Percentiles rank a stretch among this genome's conserved stretches.
These are phyloP conservation scores for Lunasporangiospora selenospora DNA, from an alignment of 192 early-diverging fungal species.

Conservation along the genomic window DNA sequence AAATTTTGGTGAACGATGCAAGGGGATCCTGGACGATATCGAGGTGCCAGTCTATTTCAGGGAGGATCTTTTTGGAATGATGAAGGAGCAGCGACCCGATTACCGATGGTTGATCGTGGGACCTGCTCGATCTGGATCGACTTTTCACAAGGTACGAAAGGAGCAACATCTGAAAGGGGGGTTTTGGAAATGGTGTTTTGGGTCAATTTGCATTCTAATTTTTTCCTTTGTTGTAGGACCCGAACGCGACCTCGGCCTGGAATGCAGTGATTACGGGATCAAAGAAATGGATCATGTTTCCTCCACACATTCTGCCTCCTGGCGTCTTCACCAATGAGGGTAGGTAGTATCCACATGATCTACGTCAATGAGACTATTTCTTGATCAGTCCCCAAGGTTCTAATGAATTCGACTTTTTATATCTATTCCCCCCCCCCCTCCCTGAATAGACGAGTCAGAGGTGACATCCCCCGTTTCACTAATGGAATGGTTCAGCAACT, in stretches of 20 bases:
- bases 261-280: constrained; percentile 73
- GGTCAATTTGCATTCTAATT: neutral
- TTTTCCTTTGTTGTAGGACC: constrained; percentile 49
- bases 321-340: constrained; percentile 68
- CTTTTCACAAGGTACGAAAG: constrained; percentile 63
- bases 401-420: no score
- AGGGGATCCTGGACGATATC: constrained; percentile 60
- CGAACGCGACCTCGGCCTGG: constrained; percentile 77
- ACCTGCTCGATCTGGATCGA: constrained; percentile 66
- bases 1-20: constrained; percentile 53
- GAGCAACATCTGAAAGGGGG: neutral
- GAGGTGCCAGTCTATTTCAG: constrained; percentile 66
- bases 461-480: constrained; percentile 76
- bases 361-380: no score
- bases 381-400: no score
- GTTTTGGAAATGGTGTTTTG: neutral
- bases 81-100: constrained; percentile 65
- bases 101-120: constrained; percentile 77
- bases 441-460: constrained; percentile 61
- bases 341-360: neutral
- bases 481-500: constrained; percentile 73
- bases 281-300: constrained; percentile 78
- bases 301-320: constrained; percentile 69
- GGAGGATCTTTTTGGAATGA: constrained; percentile 67
- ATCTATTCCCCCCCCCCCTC: neutral